A percentile compares a stretch with the other conserved stretches of the same genome.
Evolutionary conservation across 768 basidiomycete species (phyloP).

Genomic region (Auriscalpium microsporum): DNA sequence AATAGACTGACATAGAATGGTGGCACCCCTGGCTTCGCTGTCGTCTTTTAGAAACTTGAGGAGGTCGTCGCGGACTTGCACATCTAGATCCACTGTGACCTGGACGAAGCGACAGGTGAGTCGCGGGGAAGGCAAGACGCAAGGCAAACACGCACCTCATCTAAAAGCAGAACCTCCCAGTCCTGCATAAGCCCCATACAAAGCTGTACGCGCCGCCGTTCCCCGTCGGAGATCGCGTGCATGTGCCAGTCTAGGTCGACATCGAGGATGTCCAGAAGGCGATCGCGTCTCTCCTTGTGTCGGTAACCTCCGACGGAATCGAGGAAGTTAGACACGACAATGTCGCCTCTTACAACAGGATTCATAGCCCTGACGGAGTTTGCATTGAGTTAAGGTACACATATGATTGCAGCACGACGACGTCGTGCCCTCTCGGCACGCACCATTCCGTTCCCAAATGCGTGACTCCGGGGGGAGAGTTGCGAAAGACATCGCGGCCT

Average conservation of each 20-base stretch:
- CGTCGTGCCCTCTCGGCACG: conserved; percentile 15
- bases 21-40: conserved; percentile 69
- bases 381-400: not conserved
- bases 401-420: not conserved
- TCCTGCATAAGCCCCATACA: conserved; percentile 93
- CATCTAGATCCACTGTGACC: conserved; percentile 97
- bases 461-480: conserved; percentile 73
- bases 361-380: conserved; percentile 73
- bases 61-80: conserved; percentile 88
- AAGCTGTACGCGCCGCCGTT: conserved; percentile 86
- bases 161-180: conserved; percentile 89
- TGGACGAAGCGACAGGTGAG: conserved; percentile 21
- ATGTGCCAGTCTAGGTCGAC: conserved; percentile 95
- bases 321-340: conserved; percentile 87
- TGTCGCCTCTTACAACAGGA: conserved; percentile 90
- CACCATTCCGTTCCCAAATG: conserved; percentile 94
- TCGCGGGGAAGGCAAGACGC: conserved; percentile 1
- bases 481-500: conserved; percentile 81
- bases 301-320: conserved; percentile 96
- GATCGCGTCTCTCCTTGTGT: conserved; percentile 81
- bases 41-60: conserved; percentile 81
- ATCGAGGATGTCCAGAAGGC: conserved; percentile 83
- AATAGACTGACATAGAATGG: conserved; percentile 68
- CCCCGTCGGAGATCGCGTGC: conserved; percentile 94
- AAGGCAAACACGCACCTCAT: conserved; percentile 57